Conservation (phyloP, 495 filamentous ascomycete genomes). For the Penicillium argentinense region DNA sequence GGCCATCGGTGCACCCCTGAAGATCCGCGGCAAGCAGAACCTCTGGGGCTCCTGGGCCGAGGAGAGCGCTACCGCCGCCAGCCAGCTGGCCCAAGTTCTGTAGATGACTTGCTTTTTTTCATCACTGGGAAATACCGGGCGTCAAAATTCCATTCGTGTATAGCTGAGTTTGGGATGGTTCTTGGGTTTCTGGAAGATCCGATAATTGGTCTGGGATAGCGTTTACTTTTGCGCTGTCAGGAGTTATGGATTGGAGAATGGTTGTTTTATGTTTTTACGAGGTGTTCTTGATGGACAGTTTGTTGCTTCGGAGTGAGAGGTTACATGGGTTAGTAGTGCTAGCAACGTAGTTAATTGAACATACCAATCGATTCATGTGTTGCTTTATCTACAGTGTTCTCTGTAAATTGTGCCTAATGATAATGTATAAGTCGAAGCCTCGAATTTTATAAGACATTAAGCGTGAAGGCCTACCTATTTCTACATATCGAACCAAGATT, state of each 20-base stretch:
- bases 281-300: constrained; percentile 14
- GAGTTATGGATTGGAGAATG: constrained; percentile 24
- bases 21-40: constrained; percentile 81
- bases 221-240: constrained; percentile 22
- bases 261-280: constrained; percentile 18
- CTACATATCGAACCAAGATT: no score
- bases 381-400: neutral
- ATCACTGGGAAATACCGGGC: constrained; percentile 16
- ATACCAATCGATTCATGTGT: constrained; percentile 11
- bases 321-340: constrained; percentile 16
- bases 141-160: constrained; percentile 33
- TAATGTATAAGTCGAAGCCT: no score
- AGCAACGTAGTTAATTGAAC: constrained; percentile 30
- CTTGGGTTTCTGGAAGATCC: constrained; percentile 26
- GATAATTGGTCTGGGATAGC: constrained; percentile 25
- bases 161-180: constrained; percentile 30
- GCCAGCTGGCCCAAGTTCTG: constrained; percentile 31
- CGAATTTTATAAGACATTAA: no score
- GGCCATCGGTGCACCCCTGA: constrained; percentile 70
- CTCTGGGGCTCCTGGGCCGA: constrained; percentile 97
- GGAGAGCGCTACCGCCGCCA: constrained; percentile 62
- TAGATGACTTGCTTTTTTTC: constrained; percentile 14
- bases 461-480: no score
- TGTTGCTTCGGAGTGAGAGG: constrained; percentile 10
- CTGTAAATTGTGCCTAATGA: neutral